These are phyloP conservation scores for Chamaecrista fasciculata DNA, from an alignment of 306 rosid genomes.

Conservation along the genomic window DNA sequence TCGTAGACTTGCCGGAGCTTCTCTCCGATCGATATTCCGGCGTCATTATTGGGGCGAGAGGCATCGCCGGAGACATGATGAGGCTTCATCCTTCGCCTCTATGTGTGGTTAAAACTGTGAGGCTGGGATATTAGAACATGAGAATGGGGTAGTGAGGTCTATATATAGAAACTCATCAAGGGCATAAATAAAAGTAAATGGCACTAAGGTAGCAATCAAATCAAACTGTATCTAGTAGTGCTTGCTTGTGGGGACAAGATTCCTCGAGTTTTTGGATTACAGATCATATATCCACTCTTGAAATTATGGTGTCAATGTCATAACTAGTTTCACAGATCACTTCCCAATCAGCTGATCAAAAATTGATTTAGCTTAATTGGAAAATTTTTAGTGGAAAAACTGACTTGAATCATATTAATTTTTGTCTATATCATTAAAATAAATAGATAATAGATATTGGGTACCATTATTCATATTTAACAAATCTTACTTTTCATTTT, in stretches of 20 bases:
- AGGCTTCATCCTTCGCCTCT: conserved; percentile 30
- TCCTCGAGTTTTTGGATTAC: conserved; percentile 26
- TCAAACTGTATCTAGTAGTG: too few relatives aligned
- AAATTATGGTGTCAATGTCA: neutral
- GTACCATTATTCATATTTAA: too few relatives aligned
- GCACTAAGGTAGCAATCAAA: too few relatives aligned
- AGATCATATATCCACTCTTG: neutral
- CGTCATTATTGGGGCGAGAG: conserved; percentile 17
- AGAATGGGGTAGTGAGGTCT: neutral
- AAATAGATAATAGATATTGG: too few relatives aligned
- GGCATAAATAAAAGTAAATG: neutral
- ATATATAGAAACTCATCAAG: conserved; percentile 10
- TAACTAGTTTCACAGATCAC: too few relatives aligned
- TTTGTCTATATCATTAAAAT: too few relatives aligned
- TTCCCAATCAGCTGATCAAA: too few relatives aligned
- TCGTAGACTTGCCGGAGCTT: conserved; percentile 32
- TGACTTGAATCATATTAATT: too few relatives aligned
- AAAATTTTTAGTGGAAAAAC: too few relatives aligned
- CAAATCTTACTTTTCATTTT: too few relatives aligned
- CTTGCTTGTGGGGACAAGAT: neutral
- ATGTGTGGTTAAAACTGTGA: neutral
- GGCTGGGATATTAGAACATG: conserved; percentile 26
- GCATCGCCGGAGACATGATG: conserved; percentile 31
- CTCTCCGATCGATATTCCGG: conserved; percentile 23
- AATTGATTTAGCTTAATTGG: too few relatives aligned